Evolutionary conservation across 176 grass and related monocot genomes (phyloP).

Genomic region (Hordeum vulgare): DNA sequence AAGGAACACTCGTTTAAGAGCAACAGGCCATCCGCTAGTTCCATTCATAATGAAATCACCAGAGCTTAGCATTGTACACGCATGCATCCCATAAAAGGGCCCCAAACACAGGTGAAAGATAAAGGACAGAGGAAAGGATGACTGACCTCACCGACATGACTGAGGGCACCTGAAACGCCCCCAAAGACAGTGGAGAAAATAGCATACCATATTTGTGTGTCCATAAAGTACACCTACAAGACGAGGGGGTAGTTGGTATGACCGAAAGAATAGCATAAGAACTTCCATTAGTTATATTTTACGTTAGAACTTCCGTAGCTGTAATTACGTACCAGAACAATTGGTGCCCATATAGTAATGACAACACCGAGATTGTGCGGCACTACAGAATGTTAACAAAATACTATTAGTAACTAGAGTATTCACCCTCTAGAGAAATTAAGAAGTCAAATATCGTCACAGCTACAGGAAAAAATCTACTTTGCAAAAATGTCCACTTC

Average conservation of each 20-base stretch:
- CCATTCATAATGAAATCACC: background rate
- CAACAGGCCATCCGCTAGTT: background rate
- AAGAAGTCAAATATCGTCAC: background rate
- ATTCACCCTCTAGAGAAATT: background rate
- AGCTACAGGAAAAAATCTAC: background rate
- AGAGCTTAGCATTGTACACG: background rate
- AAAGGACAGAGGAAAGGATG: background rate
- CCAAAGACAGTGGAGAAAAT: slow-evolving; percentile 70
- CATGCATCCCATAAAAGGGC: background rate
- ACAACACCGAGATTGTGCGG: slow-evolving; percentile 56
- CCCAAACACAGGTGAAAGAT: background rate
- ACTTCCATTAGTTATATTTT: background rate
- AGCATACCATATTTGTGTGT: slow-evolving; percentile 83
- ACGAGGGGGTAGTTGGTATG: slow-evolving; percentile 17
- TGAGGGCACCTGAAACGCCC: slow-evolving; percentile 60
- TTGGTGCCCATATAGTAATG: slow-evolving; percentile 63
- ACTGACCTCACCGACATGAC: slow-evolving; percentile 74
- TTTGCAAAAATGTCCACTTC: background rate
- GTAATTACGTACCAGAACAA: slow-evolving; percentile 53
- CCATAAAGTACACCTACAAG: slow-evolving; percentile 74
- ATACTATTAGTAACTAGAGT: slow-evolving; percentile 3
- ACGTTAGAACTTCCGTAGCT: background rate
- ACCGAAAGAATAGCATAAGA: background rate
- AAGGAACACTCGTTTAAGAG: background rate
- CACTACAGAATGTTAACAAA: slow-evolving; percentile 32